Percentiles rank a stretch among this genome's conserved stretches.
Conservation (phyloP, 2,329 filamentous ascomycete species). For the Cadophora sp. region DNA sequence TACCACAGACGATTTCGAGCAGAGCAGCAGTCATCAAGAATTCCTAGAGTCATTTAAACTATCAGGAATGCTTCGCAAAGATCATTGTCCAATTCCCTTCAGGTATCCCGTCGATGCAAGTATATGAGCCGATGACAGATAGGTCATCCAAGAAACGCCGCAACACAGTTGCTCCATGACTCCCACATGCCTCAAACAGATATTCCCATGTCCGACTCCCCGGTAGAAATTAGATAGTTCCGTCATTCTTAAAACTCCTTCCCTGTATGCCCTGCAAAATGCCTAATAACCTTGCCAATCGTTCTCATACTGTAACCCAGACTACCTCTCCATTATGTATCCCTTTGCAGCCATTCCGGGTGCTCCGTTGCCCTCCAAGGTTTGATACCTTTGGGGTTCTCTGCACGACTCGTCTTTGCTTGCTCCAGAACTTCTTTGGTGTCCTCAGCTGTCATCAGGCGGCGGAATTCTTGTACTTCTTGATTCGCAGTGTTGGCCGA, state of each 20-base stretch:
- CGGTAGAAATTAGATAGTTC: background rate
- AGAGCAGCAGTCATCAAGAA: no score
- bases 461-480: constrained; percentile 55
- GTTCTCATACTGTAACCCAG: background rate
- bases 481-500: constrained; percentile 55
- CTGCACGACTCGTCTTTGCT: constrained; percentile 58
- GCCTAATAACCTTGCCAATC: background rate
- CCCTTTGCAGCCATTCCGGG: constrained; percentile 59
- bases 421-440: constrained; percentile 56
- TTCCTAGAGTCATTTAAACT: background rate
- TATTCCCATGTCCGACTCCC: background rate
- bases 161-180: background rate
- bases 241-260: background rate
- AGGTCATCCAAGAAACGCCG: background rate
- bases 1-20: no score
- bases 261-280: background rate
- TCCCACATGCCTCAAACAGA: background rate
- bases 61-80: background rate
- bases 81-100: background rate
- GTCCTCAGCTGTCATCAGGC: constrained; percentile 41
- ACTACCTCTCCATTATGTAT: constrained; percentile 30
- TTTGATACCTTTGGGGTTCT: constrained; percentile 62
- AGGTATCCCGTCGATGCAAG: background rate
- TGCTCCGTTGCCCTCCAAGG: constrained; percentile 65
- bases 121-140: background rate